Conservation (phyloP, 1,139 yeast species). For the Dujonia santamariae region DNA sequence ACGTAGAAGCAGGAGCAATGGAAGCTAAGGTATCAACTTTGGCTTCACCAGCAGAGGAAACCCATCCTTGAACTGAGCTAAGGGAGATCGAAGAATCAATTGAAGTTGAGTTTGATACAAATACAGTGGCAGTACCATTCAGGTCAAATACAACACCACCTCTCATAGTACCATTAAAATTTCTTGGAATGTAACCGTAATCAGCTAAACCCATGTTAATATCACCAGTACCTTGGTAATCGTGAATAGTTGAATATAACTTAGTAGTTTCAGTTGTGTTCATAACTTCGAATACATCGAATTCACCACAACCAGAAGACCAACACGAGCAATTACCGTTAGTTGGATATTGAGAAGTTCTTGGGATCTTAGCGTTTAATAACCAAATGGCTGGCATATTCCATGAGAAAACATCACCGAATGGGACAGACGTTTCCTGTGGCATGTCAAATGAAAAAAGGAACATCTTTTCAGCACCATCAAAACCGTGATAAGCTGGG, state of each 20-base stretch:
- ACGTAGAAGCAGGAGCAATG: constrained; percentile 17
- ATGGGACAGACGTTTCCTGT: constrained; percentile 42
- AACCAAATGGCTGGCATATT: constrained; percentile 98
- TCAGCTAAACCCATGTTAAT: constrained; percentile 58
- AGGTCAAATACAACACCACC: constrained; percentile 73
- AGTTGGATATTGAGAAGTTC: constrained; percentile 75
- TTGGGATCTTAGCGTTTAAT: constrained; percentile 89
- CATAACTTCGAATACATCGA: constrained; percentile 78
- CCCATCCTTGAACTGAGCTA: constrained; percentile 34
- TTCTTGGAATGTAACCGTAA: constrained; percentile 57
- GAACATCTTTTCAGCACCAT: constrained; percentile 75
- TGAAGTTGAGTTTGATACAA: constrained; percentile 53
- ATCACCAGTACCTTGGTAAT: constrained; percentile 65
- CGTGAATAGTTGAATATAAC: constrained; percentile 66
- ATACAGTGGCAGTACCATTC: constrained; percentile 58
- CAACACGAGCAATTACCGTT: constrained; percentile 88
- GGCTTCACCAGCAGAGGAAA: constrained; percentile 21
- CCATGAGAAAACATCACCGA: constrained; percentile 46
- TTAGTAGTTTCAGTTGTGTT: constrained; percentile 48
- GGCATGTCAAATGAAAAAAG: constrained; percentile 94
- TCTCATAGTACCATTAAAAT: constrained; percentile 44
- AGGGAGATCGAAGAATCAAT: constrained; percentile 40
- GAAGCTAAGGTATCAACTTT: constrained; percentile 23
- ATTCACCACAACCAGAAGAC: constrained; percentile 95
- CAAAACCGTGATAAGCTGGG: constrained; percentile 92